Base-by-base conservation (phyloP, 371 early-diverging fungal genomes). In the Fennellomyces sp. region DNA sequence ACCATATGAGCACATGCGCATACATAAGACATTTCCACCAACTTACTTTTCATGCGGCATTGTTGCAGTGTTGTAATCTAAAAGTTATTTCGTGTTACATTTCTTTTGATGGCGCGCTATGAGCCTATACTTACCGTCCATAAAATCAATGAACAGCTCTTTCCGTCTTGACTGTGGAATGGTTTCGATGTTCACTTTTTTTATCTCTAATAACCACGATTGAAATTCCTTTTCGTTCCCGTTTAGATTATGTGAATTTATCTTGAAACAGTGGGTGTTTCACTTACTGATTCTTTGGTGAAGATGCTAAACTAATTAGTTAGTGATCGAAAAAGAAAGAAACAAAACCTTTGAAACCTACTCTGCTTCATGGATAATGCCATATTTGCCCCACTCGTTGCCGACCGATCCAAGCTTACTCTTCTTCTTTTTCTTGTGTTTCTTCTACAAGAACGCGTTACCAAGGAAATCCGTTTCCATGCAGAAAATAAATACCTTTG, bases 191-290 rank as follows among this genome's bases (percentile, higher is more conserved):
- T 83, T 72, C 12, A 80, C 73, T 11, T 84, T 65, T 64, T 89
- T 89, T 31, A 90, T 83, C 57, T 91, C 90, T 49, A 89, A 71
- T 12, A 91, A 52, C 92, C 92, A 91, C 17, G 88, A 82, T 59
- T 89, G 85, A 53, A 88, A 90, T 73, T 91, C 90, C 78, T 86
- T 69, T 17, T 41, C 19, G 7, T 12, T 47, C 17, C 13, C 5
- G 6, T 33, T 23, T 12, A 17, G 11, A 49, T 42, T 31, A n/a
- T 33, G 35, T 33, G 35, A 33, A 13, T 23, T 45, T 21, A 35
- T 2, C 33, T 8, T 41, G 12, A 11, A 56, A 13, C 12, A 50
- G 26, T 13, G 6, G n/a, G n/a, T n/a, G n/a, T n/a, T n/a, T 36
- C 28, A 61, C 65, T 64, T 71, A 74, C 80, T 17, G 78, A 52